Evolutionary conservation across 208 protist species (phyloP).

Genomic region (Angomonas desouzai): DNA sequence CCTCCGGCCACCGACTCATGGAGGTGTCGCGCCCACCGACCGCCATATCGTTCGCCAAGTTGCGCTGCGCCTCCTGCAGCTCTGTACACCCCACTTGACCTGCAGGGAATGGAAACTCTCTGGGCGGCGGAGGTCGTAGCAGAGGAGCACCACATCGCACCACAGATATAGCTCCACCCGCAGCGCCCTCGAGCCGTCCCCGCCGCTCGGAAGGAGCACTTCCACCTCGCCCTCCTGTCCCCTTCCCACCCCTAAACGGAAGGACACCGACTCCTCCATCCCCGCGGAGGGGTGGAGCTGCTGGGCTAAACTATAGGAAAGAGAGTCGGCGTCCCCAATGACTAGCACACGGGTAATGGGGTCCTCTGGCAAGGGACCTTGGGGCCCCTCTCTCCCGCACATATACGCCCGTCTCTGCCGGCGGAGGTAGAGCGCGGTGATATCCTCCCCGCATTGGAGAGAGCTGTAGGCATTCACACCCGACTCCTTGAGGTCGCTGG

Average conservation of each 20-base stretch:
- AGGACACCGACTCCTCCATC: neutral
- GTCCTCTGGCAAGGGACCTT: neutral
- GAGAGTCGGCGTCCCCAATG: constrained; percentile 16
- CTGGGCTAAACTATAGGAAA: neutral
- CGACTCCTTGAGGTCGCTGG: neutral
- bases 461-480: neutral
- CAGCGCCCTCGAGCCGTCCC: constrained; percentile 13
- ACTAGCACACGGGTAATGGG: constrained; percentile 19
- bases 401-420: constrained; percentile 31
- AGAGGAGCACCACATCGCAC: constrained; percentile 35
- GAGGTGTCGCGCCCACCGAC: neutral
- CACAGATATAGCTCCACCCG: constrained; percentile 31
- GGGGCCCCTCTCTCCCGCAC: constrained; percentile 11
- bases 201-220: constrained; percentile 20
- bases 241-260: neutral
- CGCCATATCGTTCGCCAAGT: constrained; percentile 6
- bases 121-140: constrained; percentile 24
- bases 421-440: constrained; percentile 35
- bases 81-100: constrained; percentile 16
- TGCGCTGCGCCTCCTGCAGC: constrained; percentile 13
- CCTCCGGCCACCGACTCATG: constrained; percentile 13
- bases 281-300: neutral
- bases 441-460: constrained; percentile 20
- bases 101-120: constrained; percentile 18
- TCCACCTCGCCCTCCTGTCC: neutral